Evolutionary conservation across 768 basidiomycete species (phyloP).

Genomic region (Tylopilus felleus): DNA sequence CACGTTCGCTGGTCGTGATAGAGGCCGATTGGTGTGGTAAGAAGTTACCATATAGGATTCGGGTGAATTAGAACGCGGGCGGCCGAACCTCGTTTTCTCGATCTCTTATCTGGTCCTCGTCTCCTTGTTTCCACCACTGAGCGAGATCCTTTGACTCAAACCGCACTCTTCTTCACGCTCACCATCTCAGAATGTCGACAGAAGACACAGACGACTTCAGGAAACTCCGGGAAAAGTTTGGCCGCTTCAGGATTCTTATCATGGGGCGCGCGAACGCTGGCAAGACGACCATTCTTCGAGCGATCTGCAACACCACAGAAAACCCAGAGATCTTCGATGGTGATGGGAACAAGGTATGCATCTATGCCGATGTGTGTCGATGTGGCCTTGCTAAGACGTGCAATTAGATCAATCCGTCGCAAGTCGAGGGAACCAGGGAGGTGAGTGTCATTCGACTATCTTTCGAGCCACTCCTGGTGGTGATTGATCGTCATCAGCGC

Average conservation of each 20-base stretch:
- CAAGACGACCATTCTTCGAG: constrained; percentile 3
- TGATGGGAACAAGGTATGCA: background rate
- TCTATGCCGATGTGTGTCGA: background rate
- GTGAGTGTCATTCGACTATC: background rate
- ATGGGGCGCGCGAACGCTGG: constrained; percentile 1
- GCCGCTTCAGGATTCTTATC: constrained; percentile 1
- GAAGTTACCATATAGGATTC: no score
- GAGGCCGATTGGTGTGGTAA: no score
- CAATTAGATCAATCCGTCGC: background rate
- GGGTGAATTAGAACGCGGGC: no score
- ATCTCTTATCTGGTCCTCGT: no score
- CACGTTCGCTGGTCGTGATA: no score
- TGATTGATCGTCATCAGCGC: background rate
- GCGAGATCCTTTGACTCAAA: no score
- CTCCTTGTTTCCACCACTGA: no score
- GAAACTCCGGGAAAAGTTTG: background rate
- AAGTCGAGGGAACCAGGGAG: constrained; percentile 1
- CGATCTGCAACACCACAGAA: constrained; percentile 4
- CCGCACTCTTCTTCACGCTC: no score
- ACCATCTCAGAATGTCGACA: background rate
- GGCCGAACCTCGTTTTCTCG: no score
- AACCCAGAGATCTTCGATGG: constrained; percentile 3
- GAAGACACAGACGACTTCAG: background rate
- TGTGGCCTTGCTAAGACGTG: background rate
- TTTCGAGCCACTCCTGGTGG: no score